These are phyloP conservation scores for Dendrobium catenatum DNA, from an alignment of 106 monocot species.

Conservation along the genomic window DNA sequence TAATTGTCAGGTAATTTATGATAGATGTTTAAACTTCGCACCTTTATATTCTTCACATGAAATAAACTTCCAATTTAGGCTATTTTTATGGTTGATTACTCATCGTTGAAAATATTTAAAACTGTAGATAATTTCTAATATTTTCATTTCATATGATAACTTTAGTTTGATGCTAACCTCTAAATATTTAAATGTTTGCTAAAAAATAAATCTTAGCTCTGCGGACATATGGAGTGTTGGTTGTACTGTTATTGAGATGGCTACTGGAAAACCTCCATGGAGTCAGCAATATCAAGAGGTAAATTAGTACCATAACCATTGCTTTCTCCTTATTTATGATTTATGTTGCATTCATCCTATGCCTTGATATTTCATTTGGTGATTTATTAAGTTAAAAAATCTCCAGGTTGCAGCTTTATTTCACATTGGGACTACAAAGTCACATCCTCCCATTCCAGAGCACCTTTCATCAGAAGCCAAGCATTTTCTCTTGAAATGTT, in stretches of 20 bases:
- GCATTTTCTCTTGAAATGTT: constrained; percentile 96
- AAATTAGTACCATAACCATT: neutral
- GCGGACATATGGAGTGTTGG: constrained; percentile 99
- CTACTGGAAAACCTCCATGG: constrained; percentile 99
- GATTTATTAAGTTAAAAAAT: neutral
- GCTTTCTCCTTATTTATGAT: neutral
- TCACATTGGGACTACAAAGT: constrained; percentile 91
- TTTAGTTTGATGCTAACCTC: neutral
- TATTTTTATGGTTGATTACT: neutral
- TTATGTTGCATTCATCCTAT: neutral
- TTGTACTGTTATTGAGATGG: constrained; percentile 99
- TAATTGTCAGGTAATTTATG: neutral
- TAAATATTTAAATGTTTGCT: neutral
- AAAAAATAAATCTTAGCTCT: constrained; percentile 38
- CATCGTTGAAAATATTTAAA: neutral
- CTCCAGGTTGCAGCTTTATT: constrained; percentile 85
- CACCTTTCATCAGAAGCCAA: constrained; percentile 85
- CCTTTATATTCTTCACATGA: neutral
- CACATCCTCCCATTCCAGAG: constrained; percentile 95
- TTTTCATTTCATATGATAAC: neutral
- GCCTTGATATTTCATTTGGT: constrained; percentile 1
- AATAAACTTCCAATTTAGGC: neutral
- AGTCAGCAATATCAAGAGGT: constrained; percentile 96
- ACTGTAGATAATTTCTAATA: neutral
- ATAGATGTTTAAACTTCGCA: neutral